Base-by-base conservation (phyloP, 1,284 basidiomycete genomes). In the Cutaneotrichosporon dermatis region DNA sequence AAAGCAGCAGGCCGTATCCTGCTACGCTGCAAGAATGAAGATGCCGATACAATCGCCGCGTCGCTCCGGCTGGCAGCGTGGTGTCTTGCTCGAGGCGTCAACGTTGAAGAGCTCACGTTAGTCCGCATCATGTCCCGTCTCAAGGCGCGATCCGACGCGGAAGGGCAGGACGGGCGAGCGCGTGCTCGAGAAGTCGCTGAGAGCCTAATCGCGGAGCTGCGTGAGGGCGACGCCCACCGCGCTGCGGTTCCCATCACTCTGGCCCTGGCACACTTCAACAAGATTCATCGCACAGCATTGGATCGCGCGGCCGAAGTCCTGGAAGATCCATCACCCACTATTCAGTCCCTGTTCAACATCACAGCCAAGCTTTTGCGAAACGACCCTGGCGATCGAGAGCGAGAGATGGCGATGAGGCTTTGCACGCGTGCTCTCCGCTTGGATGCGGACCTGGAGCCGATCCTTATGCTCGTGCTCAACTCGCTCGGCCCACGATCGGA, bases 81-180 rank as follows among this genome's bases (percentile, higher is more conserved):
- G 64, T 65, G 61, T 34, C 35, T 65, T 6, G 61, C 64, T 1
- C 60, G 64, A 5, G 56, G 43, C 3, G 49, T 65, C 34, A 55
- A 50, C 9, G 48, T 65, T n/a, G 35, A 39, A 1, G 39, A 50
- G 2, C 35, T 16, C 4, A 49, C 42, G 7, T 43, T 69, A 12
- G 44, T 42, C 7, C 37, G 34, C 5, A 44, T 48, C 13, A 49
- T 57, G 16, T 53, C 25, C 16, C 45, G 41, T 34, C 55, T 54
- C 55, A 66, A 58, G 16, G 56, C 44, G 48, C 55, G 44, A 16
- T 65, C 34, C 33, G 46, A 53, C 6, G 52, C 46, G 7, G 15
- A 37, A 4, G 53, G 42, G 1, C 42, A 44, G n/a, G 49, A 59
- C 42, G 53, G 58, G 13, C 34, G 48, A 8, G 25, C 33, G n/a